Base-by-base conservation (phyloP, 75 land plant species). In the Selaginella moellendorffii region DNA sequence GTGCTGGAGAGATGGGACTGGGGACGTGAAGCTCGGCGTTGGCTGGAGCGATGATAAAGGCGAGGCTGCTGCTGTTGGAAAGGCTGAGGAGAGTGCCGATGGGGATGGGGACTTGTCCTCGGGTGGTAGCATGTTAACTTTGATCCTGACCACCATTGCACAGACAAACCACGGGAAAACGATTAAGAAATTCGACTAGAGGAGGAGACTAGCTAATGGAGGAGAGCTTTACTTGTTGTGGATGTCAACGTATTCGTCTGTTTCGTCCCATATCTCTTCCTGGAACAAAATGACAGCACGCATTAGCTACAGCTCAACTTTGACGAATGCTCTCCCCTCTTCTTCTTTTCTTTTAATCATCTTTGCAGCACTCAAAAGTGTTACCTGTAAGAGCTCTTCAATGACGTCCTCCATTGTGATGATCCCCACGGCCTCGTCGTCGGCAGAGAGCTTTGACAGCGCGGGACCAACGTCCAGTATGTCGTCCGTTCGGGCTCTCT, bases 131-230 rank as follows among this genome's bases (percentile, higher is more conserved):
- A 83, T 71, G 56, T 83, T 83, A 27, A 84, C 77, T 64, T 52
- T 82, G 19, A 84, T 82, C 68, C 87, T 84, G 80, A 18, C 65
- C 28, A 63, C n/a, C n/a, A n/a, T n/a, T n/a, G n/a, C n/a, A n/a
- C n/a, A n/a, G n/a, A n/a, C n/a, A n/a, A n/a, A n/a, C n/a, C n/a
- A n/a, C n/a, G n/a, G n/a, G n/a, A n/a, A n/a, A n/a, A n/a, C n/a
- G n/a, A n/a, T n/a, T n/a, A n/a, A n/a, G n/a, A n/a, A n/a, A n/a
- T n/a, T n/a, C n/a, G n/a, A n/a, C n/a, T n/a, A n/a, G n/a, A n/a
- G n/a, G n/a, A n/a, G 10, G 10, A 36, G 46, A 36, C 46, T 5
- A 36, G 10, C 46, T 36, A 36, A 36, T n/a, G n/a, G 46, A 36
- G 14, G 14, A 36, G 14, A 36, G 5, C 10, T 14, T 65, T 65